Evolutionary conservation across 306 rosid genomes (phyloP), one percentile per base, ranked within the genome.

Genomic region (Canavalia ensiformis): DNA sequence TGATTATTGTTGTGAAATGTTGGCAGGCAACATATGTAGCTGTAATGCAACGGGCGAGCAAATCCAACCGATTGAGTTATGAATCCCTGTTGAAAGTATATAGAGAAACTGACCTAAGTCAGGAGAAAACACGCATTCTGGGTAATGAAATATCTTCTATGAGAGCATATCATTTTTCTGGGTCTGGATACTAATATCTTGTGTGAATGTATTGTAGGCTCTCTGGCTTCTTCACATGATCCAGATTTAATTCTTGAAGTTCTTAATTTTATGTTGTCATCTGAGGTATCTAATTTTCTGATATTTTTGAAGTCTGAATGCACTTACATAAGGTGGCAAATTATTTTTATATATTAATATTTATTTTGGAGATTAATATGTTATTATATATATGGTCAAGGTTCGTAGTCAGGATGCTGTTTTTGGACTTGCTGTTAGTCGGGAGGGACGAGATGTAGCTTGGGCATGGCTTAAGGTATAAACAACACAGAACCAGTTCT

Each of bases 401-500:
- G 98, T 92, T 68, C 95, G 97, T 6, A 92, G 89, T 80, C 98
- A 95, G 85, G 98, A 94, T 84, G 97, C 89, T 74, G 82, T 88
- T 78, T 81, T 71, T 68, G 98, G 98, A 77, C 88, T 92, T 10
- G 76, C 83, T 79, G 90, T 89, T 75, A 54, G 86, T 71, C 46
- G 42, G 54, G 83, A 91, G 74, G 98, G 97, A 72, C 92, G 97
- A 69, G 97, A 94, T 51, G 81, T 90, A 60, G 94, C 97, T 75
- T 94, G 98, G 98, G 50, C 83, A 6, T 92, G 97, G 98, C 80
- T 94, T 77, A 88, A 94, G 98, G 98, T 87, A 80, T 30, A 74
- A 74, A 55, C 87, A 85, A 68, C 84, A 49, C 78, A 71, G 74
- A 58, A 75, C 28, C 75, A 72, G 30, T 25, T 25, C 18, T n/a